Conservation (phyloP, 1,139 yeast genomes). For the Pichiaceae sp. region DNA sequence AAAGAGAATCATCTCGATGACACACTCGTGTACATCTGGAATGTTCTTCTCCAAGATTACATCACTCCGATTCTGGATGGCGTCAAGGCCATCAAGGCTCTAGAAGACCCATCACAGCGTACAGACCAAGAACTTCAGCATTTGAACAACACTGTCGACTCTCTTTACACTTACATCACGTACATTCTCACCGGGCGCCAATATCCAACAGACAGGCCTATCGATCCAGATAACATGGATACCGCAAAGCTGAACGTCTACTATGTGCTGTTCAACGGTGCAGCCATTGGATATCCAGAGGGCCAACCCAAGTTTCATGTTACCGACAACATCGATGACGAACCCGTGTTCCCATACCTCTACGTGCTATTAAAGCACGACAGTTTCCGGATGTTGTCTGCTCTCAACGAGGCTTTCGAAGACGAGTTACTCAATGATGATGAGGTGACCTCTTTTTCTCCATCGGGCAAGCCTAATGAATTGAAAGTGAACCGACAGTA, state of each 20-base stretch:
- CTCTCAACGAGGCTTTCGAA: conserved; percentile 73
- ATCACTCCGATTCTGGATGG: conserved; percentile 58
- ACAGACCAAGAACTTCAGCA: conserved; percentile 2
- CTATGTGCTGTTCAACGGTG: conserved; percentile 46
- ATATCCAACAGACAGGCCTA: conserved; percentile 58
- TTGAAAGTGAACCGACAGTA: conserved; percentile 48
- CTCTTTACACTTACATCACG: conserved; percentile 55
- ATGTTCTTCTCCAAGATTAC: conserved; percentile 55
- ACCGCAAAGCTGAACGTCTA: conserved; percentile 43
- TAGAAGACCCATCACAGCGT: conserved; percentile 3
- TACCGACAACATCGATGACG: conserved; percentile 20
- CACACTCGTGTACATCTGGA: conserved; percentile 62
- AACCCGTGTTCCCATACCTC: conserved; percentile 53
- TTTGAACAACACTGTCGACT: conserved; percentile 19
- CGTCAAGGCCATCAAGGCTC: conserved; percentile 29
- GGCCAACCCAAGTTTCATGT: conserved; percentile 24
- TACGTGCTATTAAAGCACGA: conserved; percentile 38
- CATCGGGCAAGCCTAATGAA: conserved; percentile 19
- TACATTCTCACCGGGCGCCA: conserved; percentile 68
- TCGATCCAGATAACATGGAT: conserved; percentile 24
- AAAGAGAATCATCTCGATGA: conserved; percentile 45
- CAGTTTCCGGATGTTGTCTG: conserved; percentile 50
- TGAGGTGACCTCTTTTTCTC: conserved; percentile 18
- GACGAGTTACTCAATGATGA: conserved; percentile 58
- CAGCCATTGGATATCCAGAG: conserved; percentile 39